Percentiles rank a stretch among this genome's conserved stretches.
Conservation (phyloP, 805 yeast genomes). For the Cyberlindnera lachancei region DNA sequence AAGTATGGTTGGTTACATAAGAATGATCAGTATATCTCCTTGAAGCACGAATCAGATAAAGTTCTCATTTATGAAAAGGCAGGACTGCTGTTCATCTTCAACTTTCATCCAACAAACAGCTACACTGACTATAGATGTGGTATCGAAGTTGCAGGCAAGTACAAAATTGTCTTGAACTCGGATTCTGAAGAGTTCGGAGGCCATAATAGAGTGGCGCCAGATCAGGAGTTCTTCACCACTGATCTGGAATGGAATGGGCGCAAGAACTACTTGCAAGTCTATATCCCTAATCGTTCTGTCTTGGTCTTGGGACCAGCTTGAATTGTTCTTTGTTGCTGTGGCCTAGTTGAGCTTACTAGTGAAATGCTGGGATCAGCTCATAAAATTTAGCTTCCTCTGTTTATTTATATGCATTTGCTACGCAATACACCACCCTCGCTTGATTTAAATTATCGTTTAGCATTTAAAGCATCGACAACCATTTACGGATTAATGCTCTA, state of each 20-base stretch:
- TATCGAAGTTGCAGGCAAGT: constrained; percentile 72
- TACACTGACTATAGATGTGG: constrained; percentile 86
- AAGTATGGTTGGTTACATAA: constrained; percentile 62
- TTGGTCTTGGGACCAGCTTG: constrained; percentile 37
- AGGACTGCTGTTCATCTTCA: constrained; percentile 77
- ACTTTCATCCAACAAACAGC: constrained; percentile 81
- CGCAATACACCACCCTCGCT: too few species aligned
- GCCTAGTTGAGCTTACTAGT: too few species aligned
- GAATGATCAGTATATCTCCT: constrained; percentile 74
- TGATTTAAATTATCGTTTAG: too few species aligned
- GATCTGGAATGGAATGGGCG: constrained; percentile 78
- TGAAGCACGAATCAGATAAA: constrained; percentile 86
- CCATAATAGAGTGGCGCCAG: constrained; percentile 59
- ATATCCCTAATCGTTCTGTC: constrained; percentile 72
- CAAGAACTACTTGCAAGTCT: constrained; percentile 66
- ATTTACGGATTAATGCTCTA: too few species aligned
- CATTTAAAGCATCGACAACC: too few species aligned
- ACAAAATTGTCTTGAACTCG: constrained; percentile 65
- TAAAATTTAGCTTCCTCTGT: too few species aligned
- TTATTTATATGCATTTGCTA: too few species aligned
- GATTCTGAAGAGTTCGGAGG: constrained; percentile 77
- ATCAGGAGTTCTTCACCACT: constrained; percentile 56
- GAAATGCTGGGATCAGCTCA: too few species aligned
- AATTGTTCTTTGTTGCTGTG: not conserved
- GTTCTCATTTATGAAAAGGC: constrained; percentile 84